These are phyloP conservation scores for Pythium monospermum DNA, from an alignment of 352 stramenopile genomes.

Conservation along the genomic window DNA sequence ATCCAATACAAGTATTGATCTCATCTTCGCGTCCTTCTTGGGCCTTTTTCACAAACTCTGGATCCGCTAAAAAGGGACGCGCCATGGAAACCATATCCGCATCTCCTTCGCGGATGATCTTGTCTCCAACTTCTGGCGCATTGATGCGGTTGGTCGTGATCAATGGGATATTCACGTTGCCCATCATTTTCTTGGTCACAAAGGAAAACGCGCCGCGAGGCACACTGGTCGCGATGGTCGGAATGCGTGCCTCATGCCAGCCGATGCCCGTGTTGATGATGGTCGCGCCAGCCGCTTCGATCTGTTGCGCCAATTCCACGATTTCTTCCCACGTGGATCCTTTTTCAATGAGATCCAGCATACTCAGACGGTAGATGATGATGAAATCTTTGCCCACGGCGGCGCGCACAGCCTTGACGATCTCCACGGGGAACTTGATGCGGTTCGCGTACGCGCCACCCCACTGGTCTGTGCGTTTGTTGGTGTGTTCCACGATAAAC, in stretches of 20 bases:
- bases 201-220: slow-evolving; percentile 93
- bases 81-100: slow-evolving; percentile 87
- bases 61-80: slow-evolving; percentile 94
- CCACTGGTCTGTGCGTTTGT: slow-evolving; percentile 94
- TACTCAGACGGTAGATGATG: slow-evolving; percentile 96
- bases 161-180: slow-evolving; percentile 87
- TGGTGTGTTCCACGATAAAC: slow-evolving; percentile 95
- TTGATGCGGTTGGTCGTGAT: slow-evolving; percentile 98
- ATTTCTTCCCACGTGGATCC: slow-evolving; percentile 84
- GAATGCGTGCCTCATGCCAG: slow-evolving; percentile 97
- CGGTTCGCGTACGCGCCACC: slow-evolving; percentile 93
- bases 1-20: slow-evolving; percentile 99
- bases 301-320: slow-evolving; percentile 84
- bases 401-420: slow-evolving; percentile 88
- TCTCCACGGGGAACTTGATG: slow-evolving; percentile 91
- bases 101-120: slow-evolving; percentile 81
- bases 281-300: slow-evolving; percentile 91
- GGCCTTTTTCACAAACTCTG: slow-evolving; percentile 92
- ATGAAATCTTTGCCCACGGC: slow-evolving; percentile 94
- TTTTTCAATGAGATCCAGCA: slow-evolving; percentile 96
- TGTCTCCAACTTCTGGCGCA: slow-evolving; percentile 87
- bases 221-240: slow-evolving; percentile 96
- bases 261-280: slow-evolving; percentile 99
- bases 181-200: slow-evolving; percentile 91
- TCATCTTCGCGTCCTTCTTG: slow-evolving; percentile 84